These are phyloP conservation scores for Cutaneotrichosporon sp. DNA, from an alignment of 1,284 basidiomycete species.

Conservation along the genomic window DNA sequence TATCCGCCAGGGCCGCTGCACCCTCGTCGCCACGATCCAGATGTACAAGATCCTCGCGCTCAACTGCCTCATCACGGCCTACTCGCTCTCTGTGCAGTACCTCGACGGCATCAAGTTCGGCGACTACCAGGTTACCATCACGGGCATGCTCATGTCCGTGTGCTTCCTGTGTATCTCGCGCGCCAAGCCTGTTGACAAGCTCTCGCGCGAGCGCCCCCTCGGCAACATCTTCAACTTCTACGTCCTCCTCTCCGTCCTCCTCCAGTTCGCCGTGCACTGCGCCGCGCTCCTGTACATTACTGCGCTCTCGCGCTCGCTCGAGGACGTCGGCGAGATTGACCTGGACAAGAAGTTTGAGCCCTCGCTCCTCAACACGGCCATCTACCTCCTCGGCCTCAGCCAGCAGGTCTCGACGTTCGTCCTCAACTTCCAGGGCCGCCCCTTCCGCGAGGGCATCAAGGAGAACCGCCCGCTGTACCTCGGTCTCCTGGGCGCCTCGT, in stretches of 20 bases:
- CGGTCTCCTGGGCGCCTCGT: constrained; percentile 80
- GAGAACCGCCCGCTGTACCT: constrained; percentile 91
- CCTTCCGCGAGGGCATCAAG: constrained; percentile 92
- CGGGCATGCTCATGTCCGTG: constrained; percentile 93
- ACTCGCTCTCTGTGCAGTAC: constrained; percentile 92
- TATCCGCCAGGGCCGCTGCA: constrained; percentile 94
- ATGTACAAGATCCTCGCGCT: constrained; percentile 98
- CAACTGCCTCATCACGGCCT: constrained; percentile 94
- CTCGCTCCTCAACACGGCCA: constrained; percentile 87
- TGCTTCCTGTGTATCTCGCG: constrained; percentile 96
- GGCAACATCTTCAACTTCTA: constrained; percentile 96
- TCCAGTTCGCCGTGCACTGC: constrained; percentile 92
- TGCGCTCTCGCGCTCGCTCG: constrained; percentile 70
- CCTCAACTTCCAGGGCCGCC: constrained; percentile 95
- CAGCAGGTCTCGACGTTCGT: constrained; percentile 96
- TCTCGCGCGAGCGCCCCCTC: constrained; percentile 84
- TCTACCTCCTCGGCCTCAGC: constrained; percentile 87
- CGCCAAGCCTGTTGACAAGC: constrained; percentile 92
- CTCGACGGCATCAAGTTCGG: constrained; percentile 97
- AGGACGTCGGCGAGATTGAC: constrained; percentile 78
- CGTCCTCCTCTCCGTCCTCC: constrained; percentile 81
- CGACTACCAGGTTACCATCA: constrained; percentile 91
- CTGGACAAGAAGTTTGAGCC: constrained; percentile 94
- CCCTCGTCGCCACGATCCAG: constrained; percentile 92
- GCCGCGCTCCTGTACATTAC: constrained; percentile 87